Conservation (phyloP, 495 filamentous ascomycete genomes). For the Podospora pseudoanserina region DNA sequence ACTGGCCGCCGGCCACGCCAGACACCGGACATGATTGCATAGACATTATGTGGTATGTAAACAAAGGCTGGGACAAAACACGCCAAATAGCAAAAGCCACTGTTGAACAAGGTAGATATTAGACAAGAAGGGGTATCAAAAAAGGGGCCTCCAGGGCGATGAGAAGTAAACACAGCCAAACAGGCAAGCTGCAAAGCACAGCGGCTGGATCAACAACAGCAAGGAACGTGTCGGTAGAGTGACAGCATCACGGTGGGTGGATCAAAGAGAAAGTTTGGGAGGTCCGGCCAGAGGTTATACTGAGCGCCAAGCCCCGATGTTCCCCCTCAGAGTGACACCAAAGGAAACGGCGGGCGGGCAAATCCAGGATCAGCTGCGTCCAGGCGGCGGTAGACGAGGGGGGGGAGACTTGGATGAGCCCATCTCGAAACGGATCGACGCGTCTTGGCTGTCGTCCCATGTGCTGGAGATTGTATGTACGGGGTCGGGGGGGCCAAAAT, state of each 20-base stretch:
- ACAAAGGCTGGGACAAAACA: background rate
- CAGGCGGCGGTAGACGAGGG: background rate
- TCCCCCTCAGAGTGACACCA: background rate
- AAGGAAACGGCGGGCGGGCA: background rate
- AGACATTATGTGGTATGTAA: background rate
- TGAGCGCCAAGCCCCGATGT: background rate
- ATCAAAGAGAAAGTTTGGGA: background rate
- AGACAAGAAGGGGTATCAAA: background rate
- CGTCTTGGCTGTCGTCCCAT: background rate
- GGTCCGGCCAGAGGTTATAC: background rate
- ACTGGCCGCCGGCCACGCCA: constrained; percentile 25
- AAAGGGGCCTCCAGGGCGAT: background rate
- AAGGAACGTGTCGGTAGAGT: background rate
- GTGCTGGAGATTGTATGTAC: background rate
- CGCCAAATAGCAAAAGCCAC: background rate
- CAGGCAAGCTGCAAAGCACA: background rate
- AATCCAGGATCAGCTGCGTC: no score
- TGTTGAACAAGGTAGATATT: background rate
- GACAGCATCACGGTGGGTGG: background rate
- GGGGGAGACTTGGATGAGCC: background rate
- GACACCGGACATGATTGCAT: constrained; percentile 27
- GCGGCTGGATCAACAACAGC: background rate
- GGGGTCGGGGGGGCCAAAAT: no score
- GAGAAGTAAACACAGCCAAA: background rate
- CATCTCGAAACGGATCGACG: background rate